Evolutionary conservation across 2,329 filamentous ascomycete species (phyloP), one percentile per base, ranked within the genome.

Genomic region (Plectosphaerella sp.): DNA sequence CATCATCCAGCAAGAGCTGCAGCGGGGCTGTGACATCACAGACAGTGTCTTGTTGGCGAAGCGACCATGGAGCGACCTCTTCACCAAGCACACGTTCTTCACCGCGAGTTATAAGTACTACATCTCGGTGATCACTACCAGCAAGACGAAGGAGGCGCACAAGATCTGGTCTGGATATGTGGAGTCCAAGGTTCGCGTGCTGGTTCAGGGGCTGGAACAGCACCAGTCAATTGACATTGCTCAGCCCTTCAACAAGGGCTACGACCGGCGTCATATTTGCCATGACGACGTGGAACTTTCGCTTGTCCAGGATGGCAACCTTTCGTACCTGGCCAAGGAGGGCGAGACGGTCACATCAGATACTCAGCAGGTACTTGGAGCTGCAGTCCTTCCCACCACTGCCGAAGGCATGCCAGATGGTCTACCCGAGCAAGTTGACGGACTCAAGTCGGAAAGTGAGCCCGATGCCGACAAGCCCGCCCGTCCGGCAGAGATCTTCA

Each of bases 91-190:
- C 69, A 89, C 86, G 0, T 99, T 99, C 70, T 99, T 99, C 72
- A 96, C 92, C 0, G 71, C 84, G 39, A 91, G 88, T 58, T 96
- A 96, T 76, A 96, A 95, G 68, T 97, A 97, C 68, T 99, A 97
- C 67, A 83, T 99, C 50, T 90, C 88, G 49, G 87, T 99, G 52
- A 87, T 92, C 47, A 84, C 91, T 15, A 87, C 90, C 2, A 92
- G 90, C 67, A 88, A 82, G 54, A 88, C 85, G 33, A 91, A 92
- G 65, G 91, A 96, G 60, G 84, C 88, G 1, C 89, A 96, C 64
- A 86, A 90, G 51, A 80, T 87, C 2, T 97, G 93, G 90, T 90
- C 89, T 16, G 94, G 94, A 39, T 84, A 93, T 49, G 90, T 99
- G 4, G 91, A 97, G 69, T 97, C 94, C 15, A 97, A 95, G 69